These are phyloP conservation scores for Cryphonectria japonica DNA, from an alignment of 2,329 filamentous ascomycete species.

Conservation along the genomic window DNA sequence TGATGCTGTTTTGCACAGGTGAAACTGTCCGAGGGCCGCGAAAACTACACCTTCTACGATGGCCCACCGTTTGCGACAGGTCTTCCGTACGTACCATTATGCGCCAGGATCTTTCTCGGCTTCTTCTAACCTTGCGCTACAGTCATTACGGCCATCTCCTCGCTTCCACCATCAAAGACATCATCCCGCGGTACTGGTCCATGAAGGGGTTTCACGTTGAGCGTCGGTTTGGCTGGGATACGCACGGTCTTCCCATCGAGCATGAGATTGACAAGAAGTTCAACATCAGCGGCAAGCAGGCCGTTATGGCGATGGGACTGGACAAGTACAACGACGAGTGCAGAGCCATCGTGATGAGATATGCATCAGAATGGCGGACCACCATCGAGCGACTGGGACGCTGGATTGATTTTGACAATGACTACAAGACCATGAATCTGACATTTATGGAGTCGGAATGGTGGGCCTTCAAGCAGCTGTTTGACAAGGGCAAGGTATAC, in stretches of 20 bases:
- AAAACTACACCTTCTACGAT: constrained; percentile 94
- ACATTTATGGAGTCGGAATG: constrained; percentile 94
- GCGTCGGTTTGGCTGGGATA: constrained; percentile 92
- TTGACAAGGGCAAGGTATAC: constrained; percentile 88
- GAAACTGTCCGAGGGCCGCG: constrained; percentile 79
- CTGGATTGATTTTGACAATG: constrained; percentile 98
- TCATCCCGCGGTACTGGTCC: constrained; percentile 94
- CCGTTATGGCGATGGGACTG: constrained; percentile 84
- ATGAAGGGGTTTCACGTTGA: constrained; percentile 96
- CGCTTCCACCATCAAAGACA: constrained; percentile 95
- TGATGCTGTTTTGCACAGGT: constrained; percentile 46
- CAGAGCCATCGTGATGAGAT: constrained; percentile 90
- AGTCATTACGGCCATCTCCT: constrained; percentile 72
- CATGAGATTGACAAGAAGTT: constrained; percentile 98
- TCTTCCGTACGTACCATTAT: constrained; percentile 44
- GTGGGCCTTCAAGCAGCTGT: constrained; percentile 96
- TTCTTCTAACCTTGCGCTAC: constrained; percentile 9
- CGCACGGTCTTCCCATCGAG: constrained; percentile 92
- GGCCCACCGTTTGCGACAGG: constrained; percentile 80
- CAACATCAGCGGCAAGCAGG: constrained; percentile 77
- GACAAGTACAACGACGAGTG: constrained; percentile 92
- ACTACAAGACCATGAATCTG: constrained; percentile 98
- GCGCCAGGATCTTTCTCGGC: not conserved
- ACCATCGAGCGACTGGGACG: constrained; percentile 88
- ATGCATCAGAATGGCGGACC: constrained; percentile 81